Evolutionary conservation across 2,329 filamentous ascomycete species (phyloP), one percentile per base, ranked within the genome.

Genomic region (Lasiodiplodia sp.): DNA sequence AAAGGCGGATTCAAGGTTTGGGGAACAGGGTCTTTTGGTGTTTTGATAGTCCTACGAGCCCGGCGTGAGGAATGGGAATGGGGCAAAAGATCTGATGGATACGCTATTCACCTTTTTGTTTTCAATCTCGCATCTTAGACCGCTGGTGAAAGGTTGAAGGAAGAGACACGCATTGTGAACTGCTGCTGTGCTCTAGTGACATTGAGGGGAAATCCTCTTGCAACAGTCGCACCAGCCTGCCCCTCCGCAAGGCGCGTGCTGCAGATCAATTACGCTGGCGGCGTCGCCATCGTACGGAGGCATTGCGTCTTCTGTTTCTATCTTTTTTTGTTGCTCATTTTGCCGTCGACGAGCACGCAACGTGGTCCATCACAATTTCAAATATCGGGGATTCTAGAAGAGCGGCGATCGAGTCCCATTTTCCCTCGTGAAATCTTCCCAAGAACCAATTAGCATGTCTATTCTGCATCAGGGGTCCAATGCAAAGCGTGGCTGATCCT

Each of bases 401-500:
- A 52, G 60, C 47, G 31, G 44, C 21, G 60, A 64, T 64, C 40
- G 40, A 52, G 34, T 47, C n/a, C 44, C 31, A 8, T 18, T 47
- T 64, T 28, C 47, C 23, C 2, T 60, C 31, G 14, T 58, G 16
- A 2, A 52, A 38, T 31, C 44, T 52, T 52, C 40, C 28, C 16
- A 11, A 18, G 3, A 37, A n/a, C 51, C 25, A 28, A 57, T 37
- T 21, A 57, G 34, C 44, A 47, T 57, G 8, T 18, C 34, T 38
- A 14, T 18, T 51, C 11, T 18, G 40, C 18, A 52, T 64, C 60
- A 64, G 60, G 60, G 60, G 60, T 64, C 31, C 12, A 34, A 21
- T 25, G 60, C 47, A 11, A 52, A 52, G 16, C 44, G 60, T 38
- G 60, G 60, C 47, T 64, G 60, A 64, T 64, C 60, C 47, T 52